Conservation (phyloP, 176 grass and related monocot species). For the Elaeis guineensis region DNA sequence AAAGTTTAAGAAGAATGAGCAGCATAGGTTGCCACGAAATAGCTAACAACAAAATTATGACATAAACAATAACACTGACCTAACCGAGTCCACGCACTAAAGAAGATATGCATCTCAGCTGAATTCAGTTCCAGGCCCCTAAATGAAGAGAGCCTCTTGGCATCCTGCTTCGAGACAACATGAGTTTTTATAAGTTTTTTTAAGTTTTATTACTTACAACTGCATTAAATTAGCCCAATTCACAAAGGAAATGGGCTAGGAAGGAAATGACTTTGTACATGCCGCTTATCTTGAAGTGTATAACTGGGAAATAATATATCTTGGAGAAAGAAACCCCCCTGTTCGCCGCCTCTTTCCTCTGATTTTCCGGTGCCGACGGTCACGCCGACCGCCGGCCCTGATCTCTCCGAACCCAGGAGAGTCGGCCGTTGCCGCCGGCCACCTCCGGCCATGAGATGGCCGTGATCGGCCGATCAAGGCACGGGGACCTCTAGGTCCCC, state of each 20-base stretch:
- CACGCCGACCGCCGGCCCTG: too few species aligned
- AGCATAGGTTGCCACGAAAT: constrained; percentile 33
- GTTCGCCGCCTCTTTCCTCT: too few species aligned
- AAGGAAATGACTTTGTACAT: constrained; percentile 24
- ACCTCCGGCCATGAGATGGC: too few species aligned
- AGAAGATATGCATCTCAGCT: constrained; percentile 74
- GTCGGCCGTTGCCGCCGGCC: too few species aligned
- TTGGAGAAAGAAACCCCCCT: too few species aligned
- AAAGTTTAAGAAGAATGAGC: not conserved
- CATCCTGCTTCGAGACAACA: constrained; percentile 95
- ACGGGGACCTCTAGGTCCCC: too few species aligned
- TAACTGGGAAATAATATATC: constrained; percentile 42
- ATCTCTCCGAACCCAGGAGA: too few species aligned
- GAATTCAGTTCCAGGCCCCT: constrained; percentile 64
- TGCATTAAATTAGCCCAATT: constrained; percentile 69
- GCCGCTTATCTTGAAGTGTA: constrained; percentile 32
- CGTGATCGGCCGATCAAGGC: too few species aligned
- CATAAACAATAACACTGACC: constrained; percentile 82
- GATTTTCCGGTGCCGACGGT: too few species aligned
- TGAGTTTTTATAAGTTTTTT: constrained; percentile 71
- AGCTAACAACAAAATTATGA: constrained; percentile 50
- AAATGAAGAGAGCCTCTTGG: constrained; percentile 63
- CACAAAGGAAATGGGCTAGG: constrained; percentile 28
- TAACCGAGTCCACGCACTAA: constrained; percentile 55
- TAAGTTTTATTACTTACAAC: constrained; percentile 23